Evolutionary conservation across 345 rosid species (phyloP).

Genomic region (Noccaea caerulescens): DNA sequence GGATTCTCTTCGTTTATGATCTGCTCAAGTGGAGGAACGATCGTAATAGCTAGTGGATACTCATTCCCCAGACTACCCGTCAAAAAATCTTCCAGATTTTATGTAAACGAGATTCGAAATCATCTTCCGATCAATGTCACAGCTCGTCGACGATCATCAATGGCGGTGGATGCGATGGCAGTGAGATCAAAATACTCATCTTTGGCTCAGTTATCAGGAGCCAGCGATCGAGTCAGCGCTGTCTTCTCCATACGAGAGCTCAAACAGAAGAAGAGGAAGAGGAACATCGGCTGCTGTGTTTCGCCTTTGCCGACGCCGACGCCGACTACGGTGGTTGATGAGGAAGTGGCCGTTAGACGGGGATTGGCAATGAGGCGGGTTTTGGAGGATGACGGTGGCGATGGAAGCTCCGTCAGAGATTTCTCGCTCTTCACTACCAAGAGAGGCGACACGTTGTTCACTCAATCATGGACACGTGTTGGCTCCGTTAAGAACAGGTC

Average conservation of each 20-base stretch:
- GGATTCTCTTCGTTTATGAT: slow-evolving; percentile 37
- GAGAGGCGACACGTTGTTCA: slow-evolving; percentile 76
- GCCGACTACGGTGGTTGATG: slow-evolving; percentile 47
- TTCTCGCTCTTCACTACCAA: slow-evolving; percentile 55
- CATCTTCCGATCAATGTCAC: slow-evolving; percentile 1
- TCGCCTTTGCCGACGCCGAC: slow-evolving; percentile 15
- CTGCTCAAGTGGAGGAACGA: slow-evolving; percentile 40
- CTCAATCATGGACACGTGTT: slow-evolving; percentile 78
- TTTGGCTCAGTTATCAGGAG: slow-evolving; percentile 70
- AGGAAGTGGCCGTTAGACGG: slow-evolving; percentile 65
- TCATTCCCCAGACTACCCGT: slow-evolving; percentile 13
- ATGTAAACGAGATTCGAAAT: background rate
- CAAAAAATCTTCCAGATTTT: background rate
- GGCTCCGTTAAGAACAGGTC: slow-evolving; percentile 56
- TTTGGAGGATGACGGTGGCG: slow-evolving; percentile 56
- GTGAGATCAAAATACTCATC: slow-evolving; percentile 45
- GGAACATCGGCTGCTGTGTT: slow-evolving; percentile 29
- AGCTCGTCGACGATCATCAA: slow-evolving; percentile 23
- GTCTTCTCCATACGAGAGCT: slow-evolving; percentile 60
- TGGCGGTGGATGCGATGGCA: slow-evolving; percentile 47
- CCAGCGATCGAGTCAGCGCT: slow-evolving; percentile 70
- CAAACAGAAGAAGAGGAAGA: slow-evolving; percentile 51
- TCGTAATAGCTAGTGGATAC: slow-evolving; percentile 26
- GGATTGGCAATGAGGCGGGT: slow-evolving; percentile 64
- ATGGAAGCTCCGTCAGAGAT: slow-evolving; percentile 51